Conservation (phyloP, 2,329 filamentous ascomycete genomes). For the Westerdykella sp. region DNA sequence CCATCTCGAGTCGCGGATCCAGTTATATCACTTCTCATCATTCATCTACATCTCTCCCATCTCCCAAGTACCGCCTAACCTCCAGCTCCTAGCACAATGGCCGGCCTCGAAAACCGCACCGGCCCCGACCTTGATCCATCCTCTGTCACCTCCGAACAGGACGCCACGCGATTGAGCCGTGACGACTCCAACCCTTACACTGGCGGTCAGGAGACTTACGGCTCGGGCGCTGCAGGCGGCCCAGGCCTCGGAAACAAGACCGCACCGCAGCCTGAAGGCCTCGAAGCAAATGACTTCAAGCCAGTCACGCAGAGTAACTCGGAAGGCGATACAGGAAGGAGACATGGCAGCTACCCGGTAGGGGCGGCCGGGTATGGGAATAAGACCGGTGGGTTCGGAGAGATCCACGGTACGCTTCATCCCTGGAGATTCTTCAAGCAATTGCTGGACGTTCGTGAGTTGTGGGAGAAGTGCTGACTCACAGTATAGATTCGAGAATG, state of each 20-base stretch:
- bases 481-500: conserved; percentile 41
- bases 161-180: conserved; percentile 23
- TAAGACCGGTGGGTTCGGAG: conserved; percentile 28
- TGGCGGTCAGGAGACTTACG: conserved; percentile 23
- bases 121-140: conserved; percentile 6
- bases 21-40: neutral
- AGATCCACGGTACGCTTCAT: conserved; percentile 11
- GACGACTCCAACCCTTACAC: conserved; percentile 23
- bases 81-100: conserved; percentile 12
- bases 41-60: neutral
- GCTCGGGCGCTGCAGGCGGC: conserved; percentile 28
- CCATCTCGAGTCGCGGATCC: too few species aligned
- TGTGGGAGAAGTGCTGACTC: too few species aligned
- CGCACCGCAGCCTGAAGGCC: conserved; percentile 6
- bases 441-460: neutral
- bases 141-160: conserved; percentile 16
- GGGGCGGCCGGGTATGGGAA: conserved; percentile 37
- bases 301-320: conserved; percentile 13
- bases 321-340: conserved; percentile 6
- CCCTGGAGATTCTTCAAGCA: neutral
- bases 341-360: conserved; percentile 27
- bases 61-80: neutral
- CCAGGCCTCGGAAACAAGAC: conserved; percentile 37
- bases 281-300: conserved; percentile 15
- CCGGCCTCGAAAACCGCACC: conserved; percentile 35